phyloP scores from a whole-genome alignment of 2,329 filamentous ascomycete species.

The Xylariomycetidae sp. region DNA sequence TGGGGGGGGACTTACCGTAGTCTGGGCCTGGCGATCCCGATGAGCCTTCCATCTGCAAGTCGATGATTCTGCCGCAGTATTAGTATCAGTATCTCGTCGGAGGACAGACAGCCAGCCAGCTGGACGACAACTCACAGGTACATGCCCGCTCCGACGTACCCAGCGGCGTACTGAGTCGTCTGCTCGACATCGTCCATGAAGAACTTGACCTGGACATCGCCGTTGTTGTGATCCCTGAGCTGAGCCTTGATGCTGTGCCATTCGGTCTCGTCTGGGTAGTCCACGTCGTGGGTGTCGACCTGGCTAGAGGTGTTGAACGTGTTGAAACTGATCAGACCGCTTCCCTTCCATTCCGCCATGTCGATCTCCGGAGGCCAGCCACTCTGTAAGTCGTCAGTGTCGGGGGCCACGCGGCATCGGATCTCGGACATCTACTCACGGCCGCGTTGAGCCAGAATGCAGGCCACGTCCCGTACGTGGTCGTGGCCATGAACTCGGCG shows the following conservation, averaged over 20 bases:
- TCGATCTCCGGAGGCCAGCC: slow-evolving; percentile 43
- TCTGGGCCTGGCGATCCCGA: slow-evolving; percentile 7
- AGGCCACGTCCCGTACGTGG: slow-evolving; percentile 32
- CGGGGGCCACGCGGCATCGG: too few species aligned
- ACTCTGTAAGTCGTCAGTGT: too few species aligned
- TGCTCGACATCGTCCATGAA: slow-evolving; percentile 34
- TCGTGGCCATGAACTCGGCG: slow-evolving; percentile 33
- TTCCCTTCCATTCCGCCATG: slow-evolving; percentile 42
- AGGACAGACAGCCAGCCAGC: too few species aligned
- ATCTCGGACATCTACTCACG: too few species aligned
- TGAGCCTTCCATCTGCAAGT: slow-evolving; percentile 10
- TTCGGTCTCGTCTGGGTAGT: slow-evolving; percentile 28
- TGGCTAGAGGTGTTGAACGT: slow-evolving; percentile 30
- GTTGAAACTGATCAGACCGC: slow-evolving; percentile 35
- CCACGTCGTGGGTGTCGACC: slow-evolving; percentile 31
- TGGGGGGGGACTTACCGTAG: slow-evolving; percentile 2
- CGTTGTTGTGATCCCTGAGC: slow-evolving; percentile 34
- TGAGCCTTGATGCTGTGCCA: slow-evolving; percentile 36
- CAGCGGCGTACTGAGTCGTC: slow-evolving; percentile 35
- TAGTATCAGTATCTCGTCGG: too few species aligned
- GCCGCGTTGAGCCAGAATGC: slow-evolving; percentile 41
- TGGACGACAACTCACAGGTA: slow-evolving; percentile 8
- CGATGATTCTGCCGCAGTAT: slow-evolving; percentile 9
- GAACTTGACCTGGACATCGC: slow-evolving; percentile 34
- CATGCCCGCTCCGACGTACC: slow-evolving; percentile 29